Evolutionary conservation across 2,329 filamentous ascomycete species (phyloP), one percentile per base, ranked within the genome.

Genomic region (Zasmidium citrigriseum): DNA sequence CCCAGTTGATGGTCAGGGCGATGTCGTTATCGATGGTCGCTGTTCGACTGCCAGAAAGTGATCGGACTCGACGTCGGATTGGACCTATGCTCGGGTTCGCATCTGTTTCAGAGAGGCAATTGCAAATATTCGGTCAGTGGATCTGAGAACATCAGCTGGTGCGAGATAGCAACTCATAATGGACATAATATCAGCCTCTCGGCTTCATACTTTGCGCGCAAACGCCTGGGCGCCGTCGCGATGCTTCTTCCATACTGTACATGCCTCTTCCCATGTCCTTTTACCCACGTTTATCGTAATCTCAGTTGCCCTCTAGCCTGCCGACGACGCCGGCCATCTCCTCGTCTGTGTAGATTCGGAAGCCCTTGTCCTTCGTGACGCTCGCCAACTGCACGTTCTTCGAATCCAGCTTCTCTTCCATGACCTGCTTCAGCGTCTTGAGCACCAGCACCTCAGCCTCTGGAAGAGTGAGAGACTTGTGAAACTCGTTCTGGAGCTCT

Each of bases 371-470:
- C 83, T 93, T 96, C 63, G 95, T 99, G 58, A 99, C 95, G 74
- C 93, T 98, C 54, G 95, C 95, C 68, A 99, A 79, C 82, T 99
- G 95, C 66, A 99, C 95, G 74, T 99, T 99, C 86, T 99, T 99
- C 64, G 92, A 86, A 75, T 99, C 95, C 61, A 99, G 84, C 82
- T 99, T 99, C 86, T 99, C 95, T 80, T 99, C 95, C 95, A 99
- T 99, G 68, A 99, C 95, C 80, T 99, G 95, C 85, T 98, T 99
- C 76, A 99, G 78, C 38, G 95, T 99, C 86, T 98, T 98, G 72
- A 99, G 82, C 52, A 96, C 93, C 66, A 99, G 81, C 2, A 93
- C 95, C 81, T 99, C 95, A 58, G 95, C 95, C 74, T 99, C 95
- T 57, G 85, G 82, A 63, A 99, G 88, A 45, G 93, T 96, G 64